Evolutionary conservation across 2,329 filamentous ascomycete species (phyloP).

Genomic region (Colletotrichum zoysiae): DNA sequence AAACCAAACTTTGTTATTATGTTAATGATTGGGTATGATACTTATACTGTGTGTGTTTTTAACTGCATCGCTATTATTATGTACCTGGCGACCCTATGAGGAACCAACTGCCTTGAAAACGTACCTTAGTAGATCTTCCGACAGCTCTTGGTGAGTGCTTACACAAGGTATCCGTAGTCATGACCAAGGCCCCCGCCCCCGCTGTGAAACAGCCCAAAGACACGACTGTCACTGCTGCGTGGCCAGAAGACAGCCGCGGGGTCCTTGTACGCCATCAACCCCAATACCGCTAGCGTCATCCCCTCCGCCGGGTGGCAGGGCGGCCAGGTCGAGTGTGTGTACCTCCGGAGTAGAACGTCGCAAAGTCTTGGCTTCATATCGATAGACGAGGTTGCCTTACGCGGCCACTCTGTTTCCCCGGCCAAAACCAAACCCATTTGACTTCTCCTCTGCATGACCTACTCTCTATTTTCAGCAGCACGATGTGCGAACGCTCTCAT

Average conservation of each 20-base stretch:
- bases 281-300: slow-evolving; percentile 25
- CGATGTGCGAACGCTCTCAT: not conserved
- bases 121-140: no score
- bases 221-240: slow-evolving; percentile 5
- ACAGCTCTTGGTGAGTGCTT: not conserved
- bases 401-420: slow-evolving; percentile 34
- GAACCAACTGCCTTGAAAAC: no score
- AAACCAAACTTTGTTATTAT: no score
- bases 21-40: no score
- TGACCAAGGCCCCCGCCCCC: slow-evolving; percentile 35
- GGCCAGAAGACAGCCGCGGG: slow-evolving; percentile 17
- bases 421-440: slow-evolving; percentile 8
- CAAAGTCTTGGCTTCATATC: slow-evolving; percentile 38
- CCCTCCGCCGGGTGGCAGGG: slow-evolving; percentile 12
- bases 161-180: not conserved
- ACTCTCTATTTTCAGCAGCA: not conserved
- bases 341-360: slow-evolving; percentile 15
- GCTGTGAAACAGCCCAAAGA: slow-evolving; percentile 6
- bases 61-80: no score
- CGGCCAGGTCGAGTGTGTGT: not conserved
- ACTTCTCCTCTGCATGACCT: not conserved
- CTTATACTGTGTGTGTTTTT: no score
- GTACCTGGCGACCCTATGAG: no score
- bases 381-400: slow-evolving; percentile 36
- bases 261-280: slow-evolving; percentile 12